Percentiles rank a stretch among this genome's conserved stretches.
phyloP scores from a whole-genome alignment of 2,329 filamentous ascomycete species.

The Penicillium sp. region DNA sequence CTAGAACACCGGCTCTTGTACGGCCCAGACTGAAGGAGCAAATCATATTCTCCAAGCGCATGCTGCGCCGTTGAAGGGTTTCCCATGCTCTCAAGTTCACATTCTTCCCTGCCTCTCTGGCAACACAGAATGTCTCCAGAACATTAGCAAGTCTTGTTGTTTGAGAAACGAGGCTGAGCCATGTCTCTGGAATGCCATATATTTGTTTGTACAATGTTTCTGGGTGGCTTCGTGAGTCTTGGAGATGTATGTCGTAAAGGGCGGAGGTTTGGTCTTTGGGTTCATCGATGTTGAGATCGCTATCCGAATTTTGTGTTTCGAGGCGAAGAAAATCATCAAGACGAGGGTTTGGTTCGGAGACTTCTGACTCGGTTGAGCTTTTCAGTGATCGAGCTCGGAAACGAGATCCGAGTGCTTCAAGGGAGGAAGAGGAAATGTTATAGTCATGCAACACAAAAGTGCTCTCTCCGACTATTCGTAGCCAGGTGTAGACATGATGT shows the following conservation, averaged over 20 bases:
- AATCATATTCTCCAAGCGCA: conserved; percentile 37
- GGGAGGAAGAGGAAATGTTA: conserved; percentile 21
- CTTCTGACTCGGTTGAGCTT: not conserved
- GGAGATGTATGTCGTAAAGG: conserved; percentile 44
- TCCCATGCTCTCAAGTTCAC: conserved; percentile 29
- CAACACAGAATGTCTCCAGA: conserved; percentile 29
- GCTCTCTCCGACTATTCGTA: conserved; percentile 40
- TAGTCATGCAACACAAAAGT: conserved; percentile 37
- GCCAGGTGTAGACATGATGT: conserved; percentile 44
- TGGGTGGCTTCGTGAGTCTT: conserved; percentile 36
- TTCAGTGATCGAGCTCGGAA: conserved; percentile 3
- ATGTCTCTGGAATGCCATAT: conserved; percentile 48
- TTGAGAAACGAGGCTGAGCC: conserved; percentile 48
- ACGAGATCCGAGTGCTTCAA: conserved; percentile 21
- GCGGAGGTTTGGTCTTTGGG: conserved; percentile 35
- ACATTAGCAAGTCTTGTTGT: conserved; percentile 47
- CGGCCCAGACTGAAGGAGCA: conserved; percentile 31
- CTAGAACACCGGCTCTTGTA: conserved; percentile 7
- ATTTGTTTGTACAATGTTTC: conserved; percentile 44
- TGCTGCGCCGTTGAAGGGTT: conserved; percentile 29
- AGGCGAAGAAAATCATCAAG: conserved; percentile 46
- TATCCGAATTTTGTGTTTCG: conserved; percentile 35
- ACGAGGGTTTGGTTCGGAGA: conserved; percentile 27
- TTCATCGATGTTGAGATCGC: conserved; percentile 43
- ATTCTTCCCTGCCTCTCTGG: conserved; percentile 11